Evolutionary conservation across 2,329 filamentous ascomycete species (phyloP), one percentile per base, ranked within the genome.

Genomic region (Lasiodiplodia theobromae): DNA sequence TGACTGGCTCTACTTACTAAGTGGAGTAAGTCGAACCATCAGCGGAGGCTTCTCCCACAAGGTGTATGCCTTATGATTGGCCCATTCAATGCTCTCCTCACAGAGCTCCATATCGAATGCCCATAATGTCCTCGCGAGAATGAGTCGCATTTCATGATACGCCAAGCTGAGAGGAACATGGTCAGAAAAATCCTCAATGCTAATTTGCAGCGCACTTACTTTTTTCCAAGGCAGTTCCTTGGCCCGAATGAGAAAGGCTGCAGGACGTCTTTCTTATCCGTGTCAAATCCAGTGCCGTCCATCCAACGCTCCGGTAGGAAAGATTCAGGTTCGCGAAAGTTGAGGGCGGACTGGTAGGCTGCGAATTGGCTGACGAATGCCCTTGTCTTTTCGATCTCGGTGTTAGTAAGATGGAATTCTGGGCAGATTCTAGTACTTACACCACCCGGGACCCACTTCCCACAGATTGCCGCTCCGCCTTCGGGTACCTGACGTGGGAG

Each of bases 121-220:
- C 73, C 74, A 83, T 1, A 83, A 38, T 34, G 83, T 52, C 67
- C 78, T 79, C 6, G 80, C 74, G 16, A 83, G 68, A 1, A 80
- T 77, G 1, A 84, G 53, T 3, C 77, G 72, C 70, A 79, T 76
- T 69, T 81, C 79, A 11, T 76, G 74, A 62, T 77, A 77, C 1
- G 79, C 79, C 18, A 81, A 71, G 37, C 66, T 79, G 23, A 16
- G 49, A 23, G 12, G n/a, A 47, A 16, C 69, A 58, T 31, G 68
- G 51, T 38, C 18, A 51, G 18, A 18, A 18, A 8, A 10, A 7
- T 25, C 21, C 25, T 44, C 6, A 37, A 1, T 47, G 2, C 47
- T 25, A 53, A n/a, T 38, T 31, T 14, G 34, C 21, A 68, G 37
- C 44, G 2, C 10, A 73, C 76, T 70, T 73, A 78, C 77, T 78